These are phyloP conservation scores for Fimicolochytrium jonesii DNA, from an alignment of 192 early-diverging fungal species.

Conservation along the genomic window DNA sequence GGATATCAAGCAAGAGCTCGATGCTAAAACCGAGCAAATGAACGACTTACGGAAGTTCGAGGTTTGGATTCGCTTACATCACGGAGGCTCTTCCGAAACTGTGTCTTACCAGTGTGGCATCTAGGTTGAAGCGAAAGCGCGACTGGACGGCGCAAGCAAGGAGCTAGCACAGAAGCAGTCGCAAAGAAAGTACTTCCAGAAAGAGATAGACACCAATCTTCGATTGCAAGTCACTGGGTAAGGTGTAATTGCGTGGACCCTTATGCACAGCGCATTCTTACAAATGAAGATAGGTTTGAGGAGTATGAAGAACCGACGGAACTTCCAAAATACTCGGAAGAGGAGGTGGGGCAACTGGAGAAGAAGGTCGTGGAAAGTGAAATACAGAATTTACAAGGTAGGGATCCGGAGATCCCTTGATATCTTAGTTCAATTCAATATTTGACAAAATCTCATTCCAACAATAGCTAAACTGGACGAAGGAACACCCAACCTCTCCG, in stretches of 20 bases:
- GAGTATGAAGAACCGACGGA: conserved; percentile 28
- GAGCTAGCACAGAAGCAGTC: conserved; percentile 5
- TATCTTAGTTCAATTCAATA: background rate
- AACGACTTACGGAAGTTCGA: conserved; percentile 62
- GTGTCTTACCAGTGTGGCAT: background rate
- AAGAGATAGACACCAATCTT: conserved; percentile 28
- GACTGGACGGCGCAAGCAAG: conserved; percentile 27
- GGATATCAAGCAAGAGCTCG: conserved; percentile 62
- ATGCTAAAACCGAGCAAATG: conserved; percentile 47
- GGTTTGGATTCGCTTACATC: no score
- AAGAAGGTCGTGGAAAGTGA: conserved; percentile 61
- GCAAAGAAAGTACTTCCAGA: conserved; percentile 10
- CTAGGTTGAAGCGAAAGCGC: conserved; percentile 24
- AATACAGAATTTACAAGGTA: conserved; percentile 70
- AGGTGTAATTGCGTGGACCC: background rate
- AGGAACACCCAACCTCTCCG: conserved; percentile 79
- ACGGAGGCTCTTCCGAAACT: no score
- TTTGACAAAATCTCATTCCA: conserved; percentile 20
- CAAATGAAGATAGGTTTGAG: conserved; percentile 35
- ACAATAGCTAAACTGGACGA: conserved; percentile 36
- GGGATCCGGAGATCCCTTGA: background rate
- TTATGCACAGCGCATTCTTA: conserved; percentile 5
- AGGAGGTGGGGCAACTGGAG: conserved; percentile 64
- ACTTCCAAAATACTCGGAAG: conserved; percentile 53
- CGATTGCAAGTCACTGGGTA: conserved; percentile 36